Evolutionary conservation across 345 rosid species (phyloP).

Genomic region (Carallia brachiata): DNA sequence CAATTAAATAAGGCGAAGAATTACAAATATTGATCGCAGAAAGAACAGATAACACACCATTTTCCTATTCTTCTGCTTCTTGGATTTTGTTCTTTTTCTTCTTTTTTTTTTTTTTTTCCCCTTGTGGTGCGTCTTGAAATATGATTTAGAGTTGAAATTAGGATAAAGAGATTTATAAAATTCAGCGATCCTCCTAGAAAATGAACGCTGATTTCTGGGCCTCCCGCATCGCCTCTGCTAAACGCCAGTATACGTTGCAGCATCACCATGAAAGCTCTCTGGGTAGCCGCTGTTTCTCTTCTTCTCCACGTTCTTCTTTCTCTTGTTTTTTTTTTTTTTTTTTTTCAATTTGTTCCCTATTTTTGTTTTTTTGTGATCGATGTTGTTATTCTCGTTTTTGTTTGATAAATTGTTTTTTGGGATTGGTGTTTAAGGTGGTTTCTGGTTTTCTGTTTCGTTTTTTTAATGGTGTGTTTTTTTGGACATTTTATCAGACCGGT

Average conservation of each 20-base stretch:
- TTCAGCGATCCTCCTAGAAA: neutral
- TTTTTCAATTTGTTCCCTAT: neutral
- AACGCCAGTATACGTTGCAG: constrained; percentile 50
- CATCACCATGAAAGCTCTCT: constrained; percentile 45
- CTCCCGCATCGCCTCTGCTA: constrained; percentile 56
- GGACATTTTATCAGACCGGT: constrained; percentile 36
- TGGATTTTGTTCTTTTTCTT: no score
- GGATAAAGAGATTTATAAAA: neutral
- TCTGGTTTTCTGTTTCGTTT: neutral
- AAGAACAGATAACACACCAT: no score
- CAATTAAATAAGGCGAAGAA: no score
- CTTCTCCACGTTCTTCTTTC: neutral
- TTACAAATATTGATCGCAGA: no score
- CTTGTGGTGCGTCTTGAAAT: no score
- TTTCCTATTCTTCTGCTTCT: no score
- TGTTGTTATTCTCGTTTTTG: no score
- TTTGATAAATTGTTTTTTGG: no score
- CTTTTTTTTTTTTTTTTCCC: no score
- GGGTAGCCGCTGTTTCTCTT: constrained; percentile 20
- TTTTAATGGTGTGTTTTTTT: neutral
- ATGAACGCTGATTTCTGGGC: constrained; percentile 68
- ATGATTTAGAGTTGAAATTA: no score
- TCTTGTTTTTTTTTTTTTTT: neutral
- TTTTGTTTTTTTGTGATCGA: neutral
- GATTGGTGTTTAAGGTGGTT: no score